Percentiles rank a stretch among this genome's conserved stretches.
Conservation (phyloP, 306 rosid genomes). For the Begonia peltatifolia region DNA sequence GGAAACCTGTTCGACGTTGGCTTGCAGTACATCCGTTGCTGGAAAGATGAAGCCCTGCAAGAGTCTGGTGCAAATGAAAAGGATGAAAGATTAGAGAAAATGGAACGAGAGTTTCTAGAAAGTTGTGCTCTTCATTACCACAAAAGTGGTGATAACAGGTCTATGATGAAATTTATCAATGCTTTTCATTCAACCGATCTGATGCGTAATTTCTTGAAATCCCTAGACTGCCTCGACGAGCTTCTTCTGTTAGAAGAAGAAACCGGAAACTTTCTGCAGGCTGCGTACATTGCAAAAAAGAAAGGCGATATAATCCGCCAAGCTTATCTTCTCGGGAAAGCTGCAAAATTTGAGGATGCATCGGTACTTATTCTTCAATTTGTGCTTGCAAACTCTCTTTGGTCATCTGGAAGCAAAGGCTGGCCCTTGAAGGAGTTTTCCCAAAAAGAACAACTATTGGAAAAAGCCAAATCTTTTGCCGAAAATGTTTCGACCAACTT, state of each 20-base stretch:
- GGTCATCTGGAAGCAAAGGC: slow-evolving; percentile 48
- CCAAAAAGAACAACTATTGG: slow-evolving; percentile 29
- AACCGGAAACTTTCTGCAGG: slow-evolving; percentile 46
- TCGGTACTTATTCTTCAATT: slow-evolving; percentile 22
- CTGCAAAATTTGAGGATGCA: slow-evolving; percentile 34
- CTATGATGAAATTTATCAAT: slow-evolving; percentile 63
- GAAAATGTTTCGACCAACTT: slow-evolving; percentile 17
- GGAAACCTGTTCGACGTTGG: slow-evolving; percentile 47
- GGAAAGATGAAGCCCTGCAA: slow-evolving; percentile 39
- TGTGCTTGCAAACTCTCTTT: slow-evolving; percentile 45
- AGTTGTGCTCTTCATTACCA: slow-evolving; percentile 43
- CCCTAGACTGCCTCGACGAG: slow-evolving; percentile 33
- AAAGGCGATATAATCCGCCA: slow-evolving; percentile 29
- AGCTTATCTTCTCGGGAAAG: slow-evolving; percentile 45
- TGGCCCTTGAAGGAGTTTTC: slow-evolving; percentile 53
- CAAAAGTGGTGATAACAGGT: slow-evolving; percentile 23
- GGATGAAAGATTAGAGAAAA: slow-evolving; percentile 14
- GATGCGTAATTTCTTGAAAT: slow-evolving; percentile 42
- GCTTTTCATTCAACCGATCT: slow-evolving; percentile 38
- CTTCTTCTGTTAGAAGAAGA: slow-evolving; percentile 58
- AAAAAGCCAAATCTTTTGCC: slow-evolving; percentile 37
- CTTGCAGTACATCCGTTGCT: slow-evolving; percentile 30
- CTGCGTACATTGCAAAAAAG: slow-evolving; percentile 36
- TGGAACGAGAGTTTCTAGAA: slow-evolving; percentile 46
- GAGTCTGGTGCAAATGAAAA: slow-evolving; percentile 9